Evolutionary conservation across 2,329 filamentous ascomycete species (phyloP), one percentile per base, ranked within the genome.

Genomic region (Aspergillus aculeatus): DNA sequence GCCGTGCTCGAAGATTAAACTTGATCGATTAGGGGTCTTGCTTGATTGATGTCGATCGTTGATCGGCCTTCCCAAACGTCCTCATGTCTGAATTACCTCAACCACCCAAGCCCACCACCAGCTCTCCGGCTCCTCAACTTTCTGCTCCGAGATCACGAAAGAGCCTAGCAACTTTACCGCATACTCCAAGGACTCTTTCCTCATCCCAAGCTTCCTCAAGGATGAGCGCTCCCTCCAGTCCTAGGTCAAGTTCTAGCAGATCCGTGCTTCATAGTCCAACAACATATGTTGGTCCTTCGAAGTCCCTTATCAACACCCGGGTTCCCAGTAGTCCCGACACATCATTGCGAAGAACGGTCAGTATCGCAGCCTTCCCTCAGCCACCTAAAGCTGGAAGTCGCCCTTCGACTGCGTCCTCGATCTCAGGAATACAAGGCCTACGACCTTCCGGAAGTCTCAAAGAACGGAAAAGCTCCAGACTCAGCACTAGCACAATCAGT

Each of bases 281-380:
- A 10, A 81, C 83, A 5, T 80, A 82, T 53, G 76, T 88, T 11
- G 83, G 85, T 5, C 81, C 85, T 16, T 79, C 85, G 19, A 84
- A 84, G 60, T 80, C 83, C 2, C 76, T 82, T 5, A 82, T 86
- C 9, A 80, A 80, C 38, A 77, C 86, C 14, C 87, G 85, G 62
- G 80, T 80, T 5, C 69, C 81, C 12, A 73, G 73, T 44, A 79
- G 78, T 32, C 80, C 85, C 5, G 86, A 86, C 26, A 93, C 88
- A 75, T 86, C 88, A 1, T 77, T 97, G 57, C 87, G 92, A 63
- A 96, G 96, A 77, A 90, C 90, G 1, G 89, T 96, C 70, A 97
- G 93, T 81, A 96, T 97, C 71, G 94, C 93, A 72, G 89, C 92
- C 1, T 97, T 98, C 71, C 94, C 94, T 31, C 90, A 96, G 65